Evolutionary conservation across 2,329 filamentous ascomycete species (phyloP).

Genomic region (Westerdykella sp.): DNA sequence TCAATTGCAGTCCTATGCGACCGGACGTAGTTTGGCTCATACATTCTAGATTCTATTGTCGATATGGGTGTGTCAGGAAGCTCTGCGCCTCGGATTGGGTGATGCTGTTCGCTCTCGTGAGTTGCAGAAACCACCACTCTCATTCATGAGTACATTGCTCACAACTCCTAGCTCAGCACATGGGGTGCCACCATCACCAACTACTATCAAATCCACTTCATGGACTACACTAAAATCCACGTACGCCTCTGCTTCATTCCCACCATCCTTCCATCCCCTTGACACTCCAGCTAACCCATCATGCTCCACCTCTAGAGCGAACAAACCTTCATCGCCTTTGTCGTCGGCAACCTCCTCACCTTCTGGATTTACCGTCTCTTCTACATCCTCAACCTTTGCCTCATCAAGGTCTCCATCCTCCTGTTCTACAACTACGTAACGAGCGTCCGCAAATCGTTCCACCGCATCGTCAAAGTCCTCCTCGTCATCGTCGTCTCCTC

Average conservation of each 20-base stretch:
- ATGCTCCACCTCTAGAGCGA: constrained; percentile 8
- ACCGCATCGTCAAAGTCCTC: constrained; percentile 14
- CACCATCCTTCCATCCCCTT: not conserved
- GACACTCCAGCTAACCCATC: not conserved
- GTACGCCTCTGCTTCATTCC: constrained; percentile 7
- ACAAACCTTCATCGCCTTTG: constrained; percentile 8
- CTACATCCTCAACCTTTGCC: constrained; percentile 6
- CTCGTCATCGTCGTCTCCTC: constrained; percentile 18
- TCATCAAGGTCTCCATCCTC: constrained; percentile 6
- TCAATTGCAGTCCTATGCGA: not conserved
- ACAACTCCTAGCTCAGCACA: constrained; percentile 19
- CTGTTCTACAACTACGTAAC: constrained; percentile 21
- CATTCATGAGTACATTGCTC: constrained; percentile 3
- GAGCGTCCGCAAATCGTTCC: constrained; percentile 22
- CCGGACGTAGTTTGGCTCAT: not conserved
- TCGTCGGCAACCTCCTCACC: constrained; percentile 11
- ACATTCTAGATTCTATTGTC: constrained; percentile 24
- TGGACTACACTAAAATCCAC: constrained; percentile 15
- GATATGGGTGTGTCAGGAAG: constrained; percentile 22
- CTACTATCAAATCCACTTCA: constrained; percentile 20
- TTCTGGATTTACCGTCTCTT: constrained; percentile 24
- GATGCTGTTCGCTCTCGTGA: constrained; percentile 23
- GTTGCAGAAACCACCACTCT: constrained; percentile 1
- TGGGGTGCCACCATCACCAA: constrained; percentile 26
- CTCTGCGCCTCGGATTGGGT: constrained; percentile 25